Evolutionary conservation across 2,329 filamentous ascomycete species (phyloP), one percentile per base, ranked within the genome.

Genomic region (Orbilia quercus): DNA sequence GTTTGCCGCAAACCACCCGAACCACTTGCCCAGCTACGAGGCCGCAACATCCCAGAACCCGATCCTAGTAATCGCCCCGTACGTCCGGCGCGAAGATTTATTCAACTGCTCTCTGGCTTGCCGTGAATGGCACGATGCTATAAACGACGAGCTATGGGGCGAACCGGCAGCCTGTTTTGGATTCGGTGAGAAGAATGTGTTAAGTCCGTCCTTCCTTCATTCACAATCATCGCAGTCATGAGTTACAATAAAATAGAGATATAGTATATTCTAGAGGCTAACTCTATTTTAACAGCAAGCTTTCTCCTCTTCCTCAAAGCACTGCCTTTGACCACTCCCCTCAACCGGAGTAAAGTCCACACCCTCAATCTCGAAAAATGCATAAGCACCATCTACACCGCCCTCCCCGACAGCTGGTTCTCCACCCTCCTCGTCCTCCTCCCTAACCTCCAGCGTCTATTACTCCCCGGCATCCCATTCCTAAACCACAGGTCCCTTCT

Each of bases 321-420:
- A 23, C 12, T 67, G 44, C 47, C 25, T 2, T 0, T 34, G 50
- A 14, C 54, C 38, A 14, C 47, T 23, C 42, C 40, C 11, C 42
- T 53, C 20, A 64, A 60, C 1, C 71, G 44, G 9, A 47, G 47
- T 2, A 36, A 23, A 47, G 47, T 59, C 12, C 69, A 73, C 31
- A 73, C 69, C 20, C 44, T 72, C 16, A 75, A 55, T 11, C 65
- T 76, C 2, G 58, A 57, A 6, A 22, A 20, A 62, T 73, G 75
- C 23, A 63, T 58, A 2, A 18, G 74, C 1, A 55, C 72, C 20
- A 60, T 78, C 16, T 78, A 77, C 54, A 75, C 77, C 16, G 20
- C 20, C 20, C 62, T 77, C 1, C 71, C 76, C 0, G 25, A 60
- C 2, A 58, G 51, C n/a, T 78, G 77, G 77, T 75, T 78, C 40